A percentile compares a stretch with the other conserved stretches of the same genome.
Conservation (phyloP, 176 grass and related monocot species). For the Oryza longistaminata region DNA sequence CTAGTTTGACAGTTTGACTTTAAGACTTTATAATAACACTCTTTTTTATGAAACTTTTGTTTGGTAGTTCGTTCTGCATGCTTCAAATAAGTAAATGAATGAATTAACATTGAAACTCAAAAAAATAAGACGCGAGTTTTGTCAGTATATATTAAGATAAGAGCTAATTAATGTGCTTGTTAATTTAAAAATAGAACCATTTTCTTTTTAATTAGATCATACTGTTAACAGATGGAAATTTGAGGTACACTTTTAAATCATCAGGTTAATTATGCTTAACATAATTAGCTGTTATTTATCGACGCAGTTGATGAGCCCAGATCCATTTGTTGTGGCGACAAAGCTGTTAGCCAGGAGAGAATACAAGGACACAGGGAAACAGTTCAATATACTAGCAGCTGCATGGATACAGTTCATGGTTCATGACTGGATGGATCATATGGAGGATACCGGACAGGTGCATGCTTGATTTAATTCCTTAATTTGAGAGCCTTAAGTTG, state of each 20-base stretch:
- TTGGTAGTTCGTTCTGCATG: constrained; percentile 3
- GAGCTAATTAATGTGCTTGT: constrained; percentile 13
- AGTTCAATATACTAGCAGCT: constrained; percentile 63
- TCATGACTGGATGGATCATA: constrained; percentile 73
- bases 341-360: constrained; percentile 49
- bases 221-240: constrained; percentile 19
- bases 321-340: constrained; percentile 54
- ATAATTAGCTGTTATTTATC: constrained; percentile 16
- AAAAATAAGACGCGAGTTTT: background rate
- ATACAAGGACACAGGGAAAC: constrained; percentile 61
- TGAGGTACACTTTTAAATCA: constrained; percentile 22
- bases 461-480: constrained; percentile 24
- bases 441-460: constrained; percentile 62
- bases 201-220: constrained; percentile 23
- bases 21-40: background rate
- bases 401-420: constrained; percentile 80
- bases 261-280: background rate
- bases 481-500: constrained; percentile 6
- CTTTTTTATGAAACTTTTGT: constrained; percentile 8
- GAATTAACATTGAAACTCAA: background rate
- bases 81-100: constrained; percentile 24
- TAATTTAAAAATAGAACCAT: constrained; percentile 1
- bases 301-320: constrained; percentile 51
- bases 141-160: constrained; percentile 21
- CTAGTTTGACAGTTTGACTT: constrained; percentile 33